A percentile compares a stretch with the other conserved stretches of the same genome.
Evolutionary conservation across 129 eudicot genomes (phyloP).

Genomic region (Helichrysum umbraculigerum): DNA sequence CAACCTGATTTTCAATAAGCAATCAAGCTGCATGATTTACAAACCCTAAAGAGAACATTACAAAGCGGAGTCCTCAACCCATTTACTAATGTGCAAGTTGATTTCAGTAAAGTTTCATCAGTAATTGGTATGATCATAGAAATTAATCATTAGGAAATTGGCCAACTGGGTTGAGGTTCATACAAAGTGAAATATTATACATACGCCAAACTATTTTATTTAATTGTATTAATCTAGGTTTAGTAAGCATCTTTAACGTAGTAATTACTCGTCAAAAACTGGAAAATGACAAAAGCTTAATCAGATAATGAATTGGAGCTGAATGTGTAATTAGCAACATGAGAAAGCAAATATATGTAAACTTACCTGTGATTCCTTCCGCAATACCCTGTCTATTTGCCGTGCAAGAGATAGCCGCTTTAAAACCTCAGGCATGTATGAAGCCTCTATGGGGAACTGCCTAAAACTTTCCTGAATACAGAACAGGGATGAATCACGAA

Average conservation of each 20-base stretch:
- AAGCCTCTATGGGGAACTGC: conserved; percentile 73
- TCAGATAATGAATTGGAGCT: conserved; percentile 10
- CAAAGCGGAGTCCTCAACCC: not conserved
- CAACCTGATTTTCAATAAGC: not conserved
- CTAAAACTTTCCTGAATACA: conserved; percentile 68
- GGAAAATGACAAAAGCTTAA: not conserved
- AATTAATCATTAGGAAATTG: not conserved
- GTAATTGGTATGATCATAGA: not conserved
- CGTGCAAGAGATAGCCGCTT: conserved; percentile 84
- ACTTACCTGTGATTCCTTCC: conserved; percentile 81
- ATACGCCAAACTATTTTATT: not conserved
- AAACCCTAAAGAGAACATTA: not conserved
- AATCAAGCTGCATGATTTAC: not conserved
- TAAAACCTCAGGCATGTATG: conserved; percentile 90
- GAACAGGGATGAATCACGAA: conserved; percentile 22
- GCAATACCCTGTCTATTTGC: conserved; percentile 76
- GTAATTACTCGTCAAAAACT: not conserved
- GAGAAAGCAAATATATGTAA: not conserved
- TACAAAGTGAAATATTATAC: not conserved
- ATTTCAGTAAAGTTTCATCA: too few relatives aligned
- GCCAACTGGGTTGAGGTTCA: not conserved
- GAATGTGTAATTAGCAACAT: conserved; percentile 15
- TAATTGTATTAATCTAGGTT: not conserved
- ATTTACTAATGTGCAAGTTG: too few relatives aligned
- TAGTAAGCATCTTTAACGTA: not conserved